phyloP scores from a whole-genome alignment of 129 eudicot genomes.

The Dittrichia graveolens region DNA sequence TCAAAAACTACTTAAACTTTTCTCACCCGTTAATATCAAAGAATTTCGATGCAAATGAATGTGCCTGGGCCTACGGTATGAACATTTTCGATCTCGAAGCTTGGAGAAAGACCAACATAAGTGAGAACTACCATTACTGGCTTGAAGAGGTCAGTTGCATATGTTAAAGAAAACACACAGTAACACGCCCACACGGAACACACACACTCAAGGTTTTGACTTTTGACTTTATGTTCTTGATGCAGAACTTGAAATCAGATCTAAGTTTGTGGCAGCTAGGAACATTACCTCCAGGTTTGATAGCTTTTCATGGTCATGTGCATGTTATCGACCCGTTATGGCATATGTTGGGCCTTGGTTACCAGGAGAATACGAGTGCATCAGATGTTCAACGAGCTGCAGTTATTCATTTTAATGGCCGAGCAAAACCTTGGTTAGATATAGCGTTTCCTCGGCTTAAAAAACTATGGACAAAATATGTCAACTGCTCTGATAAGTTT shows the following conservation, averaged over 20 bases:
- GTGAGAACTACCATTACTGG: constrained; percentile 82
- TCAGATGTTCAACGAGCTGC: constrained; percentile 77
- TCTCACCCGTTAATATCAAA: constrained; percentile 80
- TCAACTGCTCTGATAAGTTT: constrained; percentile 74
- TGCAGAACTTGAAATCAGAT: constrained; percentile 92
- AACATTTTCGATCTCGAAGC: constrained; percentile 81
- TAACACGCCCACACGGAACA: constrained; percentile 2
- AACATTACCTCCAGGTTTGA: constrained; percentile 92
- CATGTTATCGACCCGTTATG: constrained; percentile 73
- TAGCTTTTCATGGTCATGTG: constrained; percentile 92
- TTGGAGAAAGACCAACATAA: constrained; percentile 88
- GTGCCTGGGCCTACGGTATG: constrained; percentile 99
- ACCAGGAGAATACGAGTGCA: constrained; percentile 84
- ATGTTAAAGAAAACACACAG: background rate
- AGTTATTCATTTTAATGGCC: constrained; percentile 84
- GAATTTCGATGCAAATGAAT: constrained; percentile 73
- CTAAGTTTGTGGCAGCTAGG: constrained; percentile 97
- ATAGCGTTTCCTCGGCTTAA: constrained; percentile 82
- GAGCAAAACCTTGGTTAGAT: constrained; percentile 98
- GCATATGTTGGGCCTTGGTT: constrained; percentile 97
- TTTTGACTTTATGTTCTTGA: constrained; percentile 12
- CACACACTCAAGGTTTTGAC: constrained; percentile 12
- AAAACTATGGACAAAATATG: constrained; percentile 74
- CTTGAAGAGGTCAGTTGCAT: constrained; percentile 54
- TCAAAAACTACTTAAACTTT: constrained; percentile 79